Evolutionary conservation across 345 rosid species (phyloP), one percentile per base, ranked within the genome.

Genomic region (Excoecaria agallocha): DNA sequence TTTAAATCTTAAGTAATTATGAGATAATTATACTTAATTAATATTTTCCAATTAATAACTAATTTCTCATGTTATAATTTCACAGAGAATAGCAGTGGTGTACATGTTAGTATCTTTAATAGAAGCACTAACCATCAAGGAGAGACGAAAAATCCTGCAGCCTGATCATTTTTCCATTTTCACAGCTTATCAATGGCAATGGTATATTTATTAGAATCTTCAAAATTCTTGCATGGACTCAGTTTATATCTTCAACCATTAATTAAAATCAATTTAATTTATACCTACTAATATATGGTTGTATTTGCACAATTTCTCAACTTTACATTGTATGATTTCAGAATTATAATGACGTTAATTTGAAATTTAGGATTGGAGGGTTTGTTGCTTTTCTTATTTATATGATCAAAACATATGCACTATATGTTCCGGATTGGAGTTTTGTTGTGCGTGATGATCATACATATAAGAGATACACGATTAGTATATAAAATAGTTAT

Each of bases 341-440:
- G 30, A 30, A 30, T 30, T 30, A 30, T 30, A 30, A 30, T 2
- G 30, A 30, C 30, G 1, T 30, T 30, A 4, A 13, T 69, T 22
- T 76, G 65, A 50, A 51, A 61, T 57, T 48, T 43, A 89, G 94
- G 91, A 58, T 84, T 17, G 88, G 82, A 39, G 87, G 90, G 19
- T 88, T 88, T 39, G 67, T 85, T 5, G 79, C 90, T 16, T 89
- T 89, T 70, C 16, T 83, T 57, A 62, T 89, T 65, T 86, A 89
- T 83, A 84, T 88, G 85, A 45, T 79, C 57, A 88, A 88, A 25
- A 80, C 86, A 0, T 89, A 62, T 71, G 16, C 91, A 16, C 76
- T 89, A 10, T 82, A 85, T 66, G 89, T 89, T 58, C 90, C 90
- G 15, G 89, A 89, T 68, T 89, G 94, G 94, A 83, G 87, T 77